Evolutionary conservation across 2,329 filamentous ascomycete genomes (phyloP), one percentile per base, ranked within the genome.

Genomic region (Xylaria arbuscula): DNA sequence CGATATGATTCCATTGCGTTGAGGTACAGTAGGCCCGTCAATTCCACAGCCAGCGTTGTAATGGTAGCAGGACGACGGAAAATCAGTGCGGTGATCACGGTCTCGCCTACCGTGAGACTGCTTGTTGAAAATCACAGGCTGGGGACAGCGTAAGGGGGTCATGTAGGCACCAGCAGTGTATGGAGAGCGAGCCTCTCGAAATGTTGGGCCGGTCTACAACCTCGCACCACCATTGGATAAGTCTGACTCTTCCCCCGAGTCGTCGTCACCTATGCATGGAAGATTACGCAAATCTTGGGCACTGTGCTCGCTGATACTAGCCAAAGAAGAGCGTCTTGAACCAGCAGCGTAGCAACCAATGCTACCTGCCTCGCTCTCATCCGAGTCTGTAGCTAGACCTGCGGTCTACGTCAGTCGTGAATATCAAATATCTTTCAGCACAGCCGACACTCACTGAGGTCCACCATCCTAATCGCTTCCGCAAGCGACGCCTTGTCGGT

Each of bases 11-110:
- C 19, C 24, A 7, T n/a, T 17, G 15, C 15, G 7, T n/a, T 17
- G 15, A 45, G 7, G 8, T 13, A 40, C 36, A 40, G 9, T 40
- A 2, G 2, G 36, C 36, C 36, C 9, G 4, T 68, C 42, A 55
- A 40, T 62, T 61, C 68, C 62, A 19, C 19, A 24, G 56, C 70
- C 63, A 48, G 11, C 36, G 65, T 47, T 10, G 67, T 74, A 69
- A 47, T 9, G 51, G 40, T 45, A 45, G 40, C n/a, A 45, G 6
- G 34, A 36, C 34, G 10, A 36, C 34, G 34, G 10, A 36, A 10
- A n/a, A n/a, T n/a, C n/a, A 28, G 2, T 28, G 5, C 5, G 28
- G 5, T 28, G 28, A 28, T 5, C 2, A 28, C 28, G 5, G 28
- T 28, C 28, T 28, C 28, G 9, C 34, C 34, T 8, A n/a, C 11